phyloP scores from a whole-genome alignment of 1,139 yeast species.

The Petasospora rhodanensis region DNA sequence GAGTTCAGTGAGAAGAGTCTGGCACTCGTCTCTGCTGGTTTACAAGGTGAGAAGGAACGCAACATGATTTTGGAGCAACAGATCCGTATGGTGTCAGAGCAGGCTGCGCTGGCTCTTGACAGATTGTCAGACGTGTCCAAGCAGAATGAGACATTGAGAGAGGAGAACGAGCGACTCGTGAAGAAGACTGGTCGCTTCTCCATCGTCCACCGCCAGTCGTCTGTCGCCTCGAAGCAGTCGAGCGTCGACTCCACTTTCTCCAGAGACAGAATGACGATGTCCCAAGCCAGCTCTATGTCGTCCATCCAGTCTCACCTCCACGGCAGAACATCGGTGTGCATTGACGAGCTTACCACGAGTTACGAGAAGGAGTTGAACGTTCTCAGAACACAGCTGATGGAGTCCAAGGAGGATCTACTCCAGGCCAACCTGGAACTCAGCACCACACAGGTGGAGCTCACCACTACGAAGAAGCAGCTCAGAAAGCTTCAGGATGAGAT shows the following conservation, averaged over 20 bases:
- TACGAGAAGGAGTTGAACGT: conserved; percentile 14
- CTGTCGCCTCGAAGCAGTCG: conserved; percentile 11
- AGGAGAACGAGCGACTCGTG: conserved; percentile 25
- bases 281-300: conserved; percentile 21
- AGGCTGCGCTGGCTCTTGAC: conserved; percentile 25
- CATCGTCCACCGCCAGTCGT: conserved; percentile 11
- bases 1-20: conserved; percentile 12
- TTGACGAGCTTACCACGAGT: conserved; percentile 8
- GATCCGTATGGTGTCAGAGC: conserved; percentile 27
- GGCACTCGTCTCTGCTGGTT: conserved; percentile 13
- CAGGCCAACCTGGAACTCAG: conserved; percentile 2
- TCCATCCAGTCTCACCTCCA: conserved; percentile 15
- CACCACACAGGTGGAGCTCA: not conserved
- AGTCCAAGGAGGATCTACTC: conserved; percentile 4
- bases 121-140: conserved; percentile 27
- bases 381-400: conserved; percentile 7
- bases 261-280: conserved; percentile 7
- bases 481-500: conserved; percentile 1
- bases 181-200: conserved; percentile 8
- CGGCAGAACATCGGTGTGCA: conserved; percentile 2
- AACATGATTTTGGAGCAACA: conserved; percentile 22
- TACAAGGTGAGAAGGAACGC: conserved; percentile 23
- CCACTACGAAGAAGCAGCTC: not conserved
- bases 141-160: conserved; percentile 26
- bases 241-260: conserved; percentile 8